Conservation (phyloP, 495 filamentous ascomycete genomes). For the Aspergillus kassunensis region DNA sequence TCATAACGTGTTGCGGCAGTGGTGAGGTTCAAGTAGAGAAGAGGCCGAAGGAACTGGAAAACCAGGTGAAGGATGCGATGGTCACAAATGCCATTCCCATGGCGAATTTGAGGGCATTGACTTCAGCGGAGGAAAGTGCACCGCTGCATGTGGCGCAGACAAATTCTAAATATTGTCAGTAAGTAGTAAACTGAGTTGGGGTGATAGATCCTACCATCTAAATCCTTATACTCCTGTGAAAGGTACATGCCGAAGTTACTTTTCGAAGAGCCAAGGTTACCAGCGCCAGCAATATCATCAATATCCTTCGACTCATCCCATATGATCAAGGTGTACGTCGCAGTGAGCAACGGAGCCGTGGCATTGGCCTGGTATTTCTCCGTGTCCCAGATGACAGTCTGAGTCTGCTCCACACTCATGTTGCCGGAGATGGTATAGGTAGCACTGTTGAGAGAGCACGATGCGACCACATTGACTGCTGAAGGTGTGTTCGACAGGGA, state of each 20-base stretch:
- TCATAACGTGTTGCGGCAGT: neutral
- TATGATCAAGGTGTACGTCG: slow-evolving; percentile 80
- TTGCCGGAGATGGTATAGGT: slow-evolving; percentile 68
- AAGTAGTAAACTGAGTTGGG: too few species aligned
- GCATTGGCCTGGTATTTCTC: slow-evolving; percentile 58
- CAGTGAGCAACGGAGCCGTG: slow-evolving; percentile 60
- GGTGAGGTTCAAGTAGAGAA: slow-evolving; percentile 32
- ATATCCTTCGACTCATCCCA: slow-evolving; percentile 65
- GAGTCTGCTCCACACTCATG: slow-evolving; percentile 53
- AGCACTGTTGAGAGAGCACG: slow-evolving; percentile 61
- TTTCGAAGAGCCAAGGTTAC: slow-evolving; percentile 64
- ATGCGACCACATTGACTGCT: slow-evolving; percentile 76
- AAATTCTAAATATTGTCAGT: slow-evolving; percentile 40
- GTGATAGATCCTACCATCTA: slow-evolving; percentile 44
- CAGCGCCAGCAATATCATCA: slow-evolving; percentile 60
- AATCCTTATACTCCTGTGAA: slow-evolving; percentile 59
- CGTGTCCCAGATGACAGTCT: slow-evolving; percentile 75
- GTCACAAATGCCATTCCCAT: slow-evolving; percentile 73
- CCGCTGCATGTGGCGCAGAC: slow-evolving; percentile 68
- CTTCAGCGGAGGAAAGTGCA: slow-evolving; percentile 61
- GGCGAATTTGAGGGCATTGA: slow-evolving; percentile 65
- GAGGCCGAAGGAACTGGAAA: slow-evolving; percentile 65
- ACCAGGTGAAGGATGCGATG: slow-evolving; percentile 83
- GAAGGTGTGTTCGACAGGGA: slow-evolving; percentile 72
- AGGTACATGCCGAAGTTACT: slow-evolving; percentile 83